Conservation (phyloP, 805 yeast species). For the Lipomyces sp. region DNA sequence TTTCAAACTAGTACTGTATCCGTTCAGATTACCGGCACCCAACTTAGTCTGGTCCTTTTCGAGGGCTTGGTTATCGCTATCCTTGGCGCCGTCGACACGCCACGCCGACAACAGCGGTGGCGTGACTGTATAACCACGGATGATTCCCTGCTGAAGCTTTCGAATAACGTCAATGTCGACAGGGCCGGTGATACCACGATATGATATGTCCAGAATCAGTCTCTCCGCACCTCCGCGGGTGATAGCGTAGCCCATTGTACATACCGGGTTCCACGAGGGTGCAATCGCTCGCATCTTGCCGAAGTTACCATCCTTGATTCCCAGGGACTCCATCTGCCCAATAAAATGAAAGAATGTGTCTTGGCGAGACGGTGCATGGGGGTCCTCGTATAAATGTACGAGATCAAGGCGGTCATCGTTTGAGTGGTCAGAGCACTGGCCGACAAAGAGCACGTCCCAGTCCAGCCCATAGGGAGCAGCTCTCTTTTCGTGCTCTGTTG, state of each 20-base stretch:
- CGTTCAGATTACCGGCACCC: constrained; percentile 16
- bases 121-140: constrained; percentile 20
- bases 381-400: constrained; percentile 25
- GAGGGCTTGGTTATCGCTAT: constrained; percentile 18
- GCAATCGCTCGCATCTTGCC: constrained; percentile 17
- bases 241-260: constrained; percentile 29
- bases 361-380: constrained; percentile 16
- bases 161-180: constrained; percentile 24
- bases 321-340: constrained; percentile 12
- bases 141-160: constrained; percentile 17
- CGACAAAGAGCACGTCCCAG: constrained; percentile 29
- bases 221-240: constrained; percentile 31
- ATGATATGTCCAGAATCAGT: constrained; percentile 22
- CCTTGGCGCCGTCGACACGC: constrained; percentile 25
- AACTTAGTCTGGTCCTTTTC: background rate
- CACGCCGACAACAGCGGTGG: constrained; percentile 27
- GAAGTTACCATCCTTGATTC: constrained; percentile 6
- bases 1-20: constrained; percentile 15
- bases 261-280: constrained; percentile 27
- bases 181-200: constrained; percentile 22
- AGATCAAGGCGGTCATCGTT: constrained; percentile 21
- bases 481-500: constrained; percentile 16
- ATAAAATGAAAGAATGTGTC: constrained; percentile 10
- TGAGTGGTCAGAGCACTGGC: constrained; percentile 28
- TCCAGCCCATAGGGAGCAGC: constrained; percentile 31